Conservation (phyloP, 2,329 filamentous ascomycete species). For the Paraphoma sp. region DNA sequence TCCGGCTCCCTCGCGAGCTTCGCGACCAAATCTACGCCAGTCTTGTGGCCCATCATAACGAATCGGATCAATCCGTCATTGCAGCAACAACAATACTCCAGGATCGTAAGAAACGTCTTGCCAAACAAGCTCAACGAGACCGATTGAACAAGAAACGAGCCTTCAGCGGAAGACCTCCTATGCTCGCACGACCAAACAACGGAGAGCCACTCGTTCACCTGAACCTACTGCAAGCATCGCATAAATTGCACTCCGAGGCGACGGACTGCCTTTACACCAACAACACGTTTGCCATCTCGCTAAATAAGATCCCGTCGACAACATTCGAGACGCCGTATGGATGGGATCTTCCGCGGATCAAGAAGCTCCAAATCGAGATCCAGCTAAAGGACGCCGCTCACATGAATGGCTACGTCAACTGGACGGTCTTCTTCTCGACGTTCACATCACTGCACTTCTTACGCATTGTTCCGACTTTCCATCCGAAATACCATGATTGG, state of each 20-base stretch:
- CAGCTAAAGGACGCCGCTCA: conserved; percentile 39
- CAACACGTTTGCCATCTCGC: conserved; percentile 38
- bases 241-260: conserved; percentile 28
- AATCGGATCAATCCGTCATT: conserved; percentile 18
- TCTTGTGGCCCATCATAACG: conserved; percentile 27
- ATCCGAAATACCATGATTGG: conserved; percentile 40
- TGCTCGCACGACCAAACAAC: conserved; percentile 15
- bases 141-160: conserved; percentile 31
- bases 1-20: conserved; percentile 34
- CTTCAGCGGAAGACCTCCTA: conserved; percentile 24
- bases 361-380: conserved; percentile 32
- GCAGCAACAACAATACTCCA: conserved; percentile 33
- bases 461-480: conserved; percentile 34
- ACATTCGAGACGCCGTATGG: conserved; percentile 31
- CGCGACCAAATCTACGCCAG: conserved; percentile 38
- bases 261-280: conserved; percentile 34
- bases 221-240: conserved; percentile 30
- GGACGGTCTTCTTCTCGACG: conserved; percentile 30
- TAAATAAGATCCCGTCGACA: conserved; percentile 29
- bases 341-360: conserved; percentile 33
- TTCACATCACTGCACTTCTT: conserved; percentile 29
- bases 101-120: conserved; percentile 31
- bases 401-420: conserved; percentile 43
- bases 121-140: conserved; percentile 26
- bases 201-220: conserved; percentile 28